Evolutionary conservation across 345 rosid genomes (phyloP), one percentile per base, ranked within the genome.

Genomic region (Capsella bursapastoris): DNA sequence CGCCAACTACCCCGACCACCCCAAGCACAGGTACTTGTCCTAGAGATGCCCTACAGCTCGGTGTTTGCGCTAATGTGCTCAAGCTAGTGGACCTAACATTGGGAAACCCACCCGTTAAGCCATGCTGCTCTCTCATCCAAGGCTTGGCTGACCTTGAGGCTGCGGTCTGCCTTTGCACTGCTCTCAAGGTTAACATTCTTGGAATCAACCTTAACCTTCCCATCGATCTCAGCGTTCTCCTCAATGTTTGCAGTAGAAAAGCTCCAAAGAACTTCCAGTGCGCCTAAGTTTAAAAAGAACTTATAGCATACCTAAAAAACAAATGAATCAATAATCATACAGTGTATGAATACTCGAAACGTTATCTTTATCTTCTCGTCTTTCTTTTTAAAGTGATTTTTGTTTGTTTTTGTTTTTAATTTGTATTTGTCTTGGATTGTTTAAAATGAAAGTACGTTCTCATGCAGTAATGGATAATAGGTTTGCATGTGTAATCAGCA

Each of bases 151-250:
- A 75, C 55, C 79, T 85, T 27, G 89, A 87, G 35, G 87, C 83
- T 40, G 85, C 87, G 1, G 68, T 71, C 58, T 87, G 87, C 79
- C 86, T 87, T 8, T 87, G 87, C 78, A 82, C 86, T 13, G 79
- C 68, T 3, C 68, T 87, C 34, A 82, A 29, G 69, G 80, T 66
- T 50, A 85, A 57, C 13, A 40, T 85, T 37, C 80, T 85, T 64
- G 88, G 90, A 8, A 64, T 83, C 68, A 78, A 40, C 57, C 72
- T 87, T n/a, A 77, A 83, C 40, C 31, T 85, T 64, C 88, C 87
- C 0, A 37, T 84, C 52, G 14, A 79, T 8, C 81, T 86, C 27
- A 81, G 72, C 43, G 50, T 86, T 41, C 78, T 82, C 29, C 79
- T 87, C 53, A 84, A 83, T 32, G 79, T 71, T 35, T 83, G 88